phyloP scores from a whole-genome alignment of 2,329 filamentous ascomycete genomes.

The Ilyonectria mors-panacis region DNA sequence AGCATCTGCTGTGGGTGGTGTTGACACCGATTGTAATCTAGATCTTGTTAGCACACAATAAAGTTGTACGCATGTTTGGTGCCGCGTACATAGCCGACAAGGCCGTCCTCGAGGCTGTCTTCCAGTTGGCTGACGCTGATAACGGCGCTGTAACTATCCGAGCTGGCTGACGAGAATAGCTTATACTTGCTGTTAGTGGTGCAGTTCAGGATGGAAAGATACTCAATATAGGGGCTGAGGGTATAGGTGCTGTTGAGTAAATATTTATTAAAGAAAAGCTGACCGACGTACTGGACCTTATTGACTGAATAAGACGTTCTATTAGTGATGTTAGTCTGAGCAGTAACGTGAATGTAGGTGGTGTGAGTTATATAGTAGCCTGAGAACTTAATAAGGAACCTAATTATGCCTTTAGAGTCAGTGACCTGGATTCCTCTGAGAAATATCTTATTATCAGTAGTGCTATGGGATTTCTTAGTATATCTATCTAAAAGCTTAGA shows the following conservation, averaged over 20 bases:
- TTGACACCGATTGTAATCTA: conserved; percentile 27
- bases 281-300: conserved; percentile 22
- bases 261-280: conserved; percentile 26
- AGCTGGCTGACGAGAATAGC: conserved; percentile 16
- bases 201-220: conserved; percentile 18
- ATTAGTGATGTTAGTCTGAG: conserved; percentile 29
- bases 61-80: too few species aligned
- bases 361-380: conserved; percentile 31
- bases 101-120: conserved; percentile 17
- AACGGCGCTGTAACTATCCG: conserved; percentile 20
- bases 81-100: conserved; percentile 26
- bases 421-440: conserved; percentile 28
- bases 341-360: conserved; percentile 28
- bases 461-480: conserved; percentile 15
- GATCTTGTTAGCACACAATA: background rate
- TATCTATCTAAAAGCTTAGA: conserved; percentile 16
- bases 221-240: conserved; percentile 11
- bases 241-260: conserved; percentile 22
- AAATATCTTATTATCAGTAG: conserved; percentile 23
- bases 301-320: conserved; percentile 26
- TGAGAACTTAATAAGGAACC: conserved; percentile 29
- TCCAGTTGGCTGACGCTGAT: conserved; percentile 24
- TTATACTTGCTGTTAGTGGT: conserved; percentile 22
- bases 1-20: conserved; percentile 16
- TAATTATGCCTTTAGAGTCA: conserved; percentile 25